Base-by-base conservation (phyloP, 768 basidiomycete genomes). In the Macrolepiota fuliginosa region DNA sequence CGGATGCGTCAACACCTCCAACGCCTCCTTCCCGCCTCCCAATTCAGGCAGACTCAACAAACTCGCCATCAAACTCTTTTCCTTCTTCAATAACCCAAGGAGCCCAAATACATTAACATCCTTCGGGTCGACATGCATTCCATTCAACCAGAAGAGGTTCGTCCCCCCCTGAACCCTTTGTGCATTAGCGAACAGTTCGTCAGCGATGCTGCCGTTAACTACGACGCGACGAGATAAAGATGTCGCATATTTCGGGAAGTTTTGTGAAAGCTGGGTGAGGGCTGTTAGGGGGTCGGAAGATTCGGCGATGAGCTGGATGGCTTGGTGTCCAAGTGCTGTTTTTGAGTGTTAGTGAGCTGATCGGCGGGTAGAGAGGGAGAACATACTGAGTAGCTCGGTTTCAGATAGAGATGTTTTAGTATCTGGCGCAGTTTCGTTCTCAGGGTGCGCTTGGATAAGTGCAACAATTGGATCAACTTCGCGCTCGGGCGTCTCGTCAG, bases 221-320 rank as follows among this genome's bases (percentile, higher is more conserved):
- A 75, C 67, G 46, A 94, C 84, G 61, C 89, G 86, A 2, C 93
- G 85, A 0, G 90, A 83, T 32, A 97, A 78, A 2, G 87, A 77
- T 0, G 86, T 80, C 1, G 88, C 88, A 68, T 96, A 96, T 70
- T 85, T 89, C 0, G 96, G 96, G 75, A 98, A 96, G 72, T 96
- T 89, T 68, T 95, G 91, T 0, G 91, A 81, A 22, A 98, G 82
- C 13, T 84, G 80, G 50, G 79, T 82, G 37, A 97, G 80, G 0
- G 83, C 81, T 11, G 71, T 65, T 22, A 92, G 77, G 2, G 83
- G 83, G 12, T 79, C 53, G 27, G 77, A 58, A 19, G 92, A 87
- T 29, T 85, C 74, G 37, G 83, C 77, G 58, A 98, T 83, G 47
- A 97, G 83, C 63, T 94, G 90, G 2, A 86, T 76, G 1, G 92